Evolutionary conservation across 2,329 filamentous ascomycete species (phyloP).

Genomic region (Aphanoascus verrucosus): DNA sequence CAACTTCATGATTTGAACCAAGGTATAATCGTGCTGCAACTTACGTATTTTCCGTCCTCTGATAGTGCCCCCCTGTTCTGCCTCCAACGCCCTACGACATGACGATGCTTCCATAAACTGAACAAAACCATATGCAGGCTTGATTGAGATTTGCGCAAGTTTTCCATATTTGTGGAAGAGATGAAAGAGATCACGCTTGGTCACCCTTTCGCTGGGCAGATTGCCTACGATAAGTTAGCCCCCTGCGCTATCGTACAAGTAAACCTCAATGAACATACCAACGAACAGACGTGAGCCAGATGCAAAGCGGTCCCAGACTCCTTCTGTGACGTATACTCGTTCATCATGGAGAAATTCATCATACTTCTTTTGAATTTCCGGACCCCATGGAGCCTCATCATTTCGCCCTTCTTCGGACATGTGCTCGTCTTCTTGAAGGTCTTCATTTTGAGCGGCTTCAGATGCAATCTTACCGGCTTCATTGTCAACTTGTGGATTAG

Average conservation of each 20-base stretch:
- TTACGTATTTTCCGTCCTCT: slow-evolving; percentile 88
- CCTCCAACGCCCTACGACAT: slow-evolving; percentile 62
- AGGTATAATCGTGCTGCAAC: slow-evolving; percentile 31
- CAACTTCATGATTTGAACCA: slow-evolving; percentile 16
- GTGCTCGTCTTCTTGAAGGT: no score
- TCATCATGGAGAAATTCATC: slow-evolving; percentile 43
- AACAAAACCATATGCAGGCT: slow-evolving; percentile 93
- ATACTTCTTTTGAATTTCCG: slow-evolving; percentile 40
- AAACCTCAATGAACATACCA: slow-evolving; percentile 26
- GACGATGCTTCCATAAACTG: slow-evolving; percentile 73
- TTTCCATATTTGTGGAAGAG: slow-evolving; percentile 77
- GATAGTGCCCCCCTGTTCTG: slow-evolving; percentile 69
- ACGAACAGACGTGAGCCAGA: slow-evolving; percentile 41
- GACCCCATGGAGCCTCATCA: slow-evolving; percentile 39
- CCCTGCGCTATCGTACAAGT: not conserved
- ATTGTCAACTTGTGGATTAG: not conserved
- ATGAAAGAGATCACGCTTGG: slow-evolving; percentile 87
- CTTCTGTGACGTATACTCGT: slow-evolving; percentile 42
- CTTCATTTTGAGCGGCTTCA: not conserved
- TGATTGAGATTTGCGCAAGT: slow-evolving; percentile 88
- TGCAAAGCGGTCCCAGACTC: slow-evolving; percentile 43
- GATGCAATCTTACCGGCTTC: not conserved
- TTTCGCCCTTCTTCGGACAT: not conserved
- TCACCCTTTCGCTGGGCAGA: slow-evolving; percentile 81
- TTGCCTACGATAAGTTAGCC: slow-evolving; percentile 51